Percentiles rank a stretch among this genome's conserved stretches.
phyloP scores from a whole-genome alignment of 2,329 filamentous ascomycete genomes.

The Venturia nashicola region DNA sequence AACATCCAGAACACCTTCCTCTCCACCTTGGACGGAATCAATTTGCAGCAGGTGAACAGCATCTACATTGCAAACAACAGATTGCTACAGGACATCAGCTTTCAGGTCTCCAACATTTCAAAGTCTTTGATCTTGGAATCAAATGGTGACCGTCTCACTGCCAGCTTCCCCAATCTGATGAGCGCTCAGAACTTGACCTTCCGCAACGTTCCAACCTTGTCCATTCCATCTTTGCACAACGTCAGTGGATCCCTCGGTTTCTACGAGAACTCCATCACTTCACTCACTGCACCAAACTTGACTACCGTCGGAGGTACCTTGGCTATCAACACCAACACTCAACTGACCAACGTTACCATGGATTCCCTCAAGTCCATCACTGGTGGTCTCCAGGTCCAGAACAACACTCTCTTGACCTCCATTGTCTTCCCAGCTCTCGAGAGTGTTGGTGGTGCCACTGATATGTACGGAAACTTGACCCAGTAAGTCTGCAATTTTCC shows the following conservation, averaged over 20 bases:
- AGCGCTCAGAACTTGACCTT: constrained; percentile 72
- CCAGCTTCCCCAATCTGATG: constrained; percentile 67
- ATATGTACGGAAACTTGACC: constrained; percentile 74
- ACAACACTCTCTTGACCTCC: constrained; percentile 64
- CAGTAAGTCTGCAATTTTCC: constrained; percentile 47
- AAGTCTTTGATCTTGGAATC: constrained; percentile 59
- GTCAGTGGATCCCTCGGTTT: constrained; percentile 76
- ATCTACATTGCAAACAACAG: constrained; percentile 88
- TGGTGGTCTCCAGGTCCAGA: constrained; percentile 75
- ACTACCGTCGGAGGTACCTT: constrained; percentile 50
- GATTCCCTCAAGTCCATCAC: constrained; percentile 54
- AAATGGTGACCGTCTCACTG: constrained; percentile 62
- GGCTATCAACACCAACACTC: constrained; percentile 43
- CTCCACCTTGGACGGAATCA: constrained; percentile 65
- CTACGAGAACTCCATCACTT: constrained; percentile 61
- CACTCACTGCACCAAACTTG: constrained; percentile 55
- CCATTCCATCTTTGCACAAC: constrained; percentile 56
- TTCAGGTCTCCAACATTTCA: constrained; percentile 66
- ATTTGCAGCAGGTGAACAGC: constrained; percentile 56
- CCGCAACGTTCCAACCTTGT: constrained; percentile 64
- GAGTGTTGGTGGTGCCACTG: constrained; percentile 64
- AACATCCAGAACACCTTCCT: constrained; percentile 77
- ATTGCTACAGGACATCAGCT: constrained; percentile 62
- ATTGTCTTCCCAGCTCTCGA: constrained; percentile 58
- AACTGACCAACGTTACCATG: constrained; percentile 63